Conservation (phyloP, 164 flowering plant species). For the Houttuynia cordata region DNA sequence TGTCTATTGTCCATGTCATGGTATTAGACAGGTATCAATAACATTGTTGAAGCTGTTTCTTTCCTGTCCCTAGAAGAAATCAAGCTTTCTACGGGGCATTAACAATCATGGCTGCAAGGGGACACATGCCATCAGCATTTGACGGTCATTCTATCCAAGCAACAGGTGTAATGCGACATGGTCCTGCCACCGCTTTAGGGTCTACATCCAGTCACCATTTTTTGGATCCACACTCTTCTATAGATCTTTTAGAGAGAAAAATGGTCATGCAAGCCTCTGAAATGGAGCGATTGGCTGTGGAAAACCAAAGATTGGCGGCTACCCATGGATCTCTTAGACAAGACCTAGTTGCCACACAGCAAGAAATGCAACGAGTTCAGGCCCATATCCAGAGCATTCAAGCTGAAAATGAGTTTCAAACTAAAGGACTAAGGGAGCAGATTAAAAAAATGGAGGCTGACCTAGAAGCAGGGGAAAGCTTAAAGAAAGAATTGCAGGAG, state of each 20-base stretch:
- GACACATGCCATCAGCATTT: slow-evolving; percentile 25
- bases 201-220: slow-evolving; percentile 18
- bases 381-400: slow-evolving; percentile 55
- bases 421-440: slow-evolving; percentile 55
- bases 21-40: too few species aligned
- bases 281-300: slow-evolving; percentile 46
- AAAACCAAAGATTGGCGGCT: slow-evolving; percentile 59
- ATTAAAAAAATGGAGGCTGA: slow-evolving; percentile 62
- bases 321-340: slow-evolving; percentile 41
- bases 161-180: slow-evolving; percentile 58
- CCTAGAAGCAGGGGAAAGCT: slow-evolving; percentile 42
- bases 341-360: slow-evolving; percentile 45
- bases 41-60: too few species aligned
- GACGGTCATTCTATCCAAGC: slow-evolving; percentile 35
- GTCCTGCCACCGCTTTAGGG: slow-evolving; percentile 31
- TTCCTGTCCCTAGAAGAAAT: too few species aligned
- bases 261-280: slow-evolving; percentile 52
- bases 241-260: slow-evolving; percentile 41
- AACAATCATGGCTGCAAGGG: slow-evolving; percentile 35
- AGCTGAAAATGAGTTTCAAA: slow-evolving; percentile 76
- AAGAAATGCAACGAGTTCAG: slow-evolving; percentile 46
- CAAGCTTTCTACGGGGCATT: too few species aligned
- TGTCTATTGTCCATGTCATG: too few species aligned
- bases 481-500: slow-evolving; percentile 56
- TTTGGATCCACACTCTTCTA: slow-evolving; percentile 21